Evolutionary conservation across 2,329 filamentous ascomycete genomes (phyloP).

Genomic region (Aspergillus calidoustus): DNA sequence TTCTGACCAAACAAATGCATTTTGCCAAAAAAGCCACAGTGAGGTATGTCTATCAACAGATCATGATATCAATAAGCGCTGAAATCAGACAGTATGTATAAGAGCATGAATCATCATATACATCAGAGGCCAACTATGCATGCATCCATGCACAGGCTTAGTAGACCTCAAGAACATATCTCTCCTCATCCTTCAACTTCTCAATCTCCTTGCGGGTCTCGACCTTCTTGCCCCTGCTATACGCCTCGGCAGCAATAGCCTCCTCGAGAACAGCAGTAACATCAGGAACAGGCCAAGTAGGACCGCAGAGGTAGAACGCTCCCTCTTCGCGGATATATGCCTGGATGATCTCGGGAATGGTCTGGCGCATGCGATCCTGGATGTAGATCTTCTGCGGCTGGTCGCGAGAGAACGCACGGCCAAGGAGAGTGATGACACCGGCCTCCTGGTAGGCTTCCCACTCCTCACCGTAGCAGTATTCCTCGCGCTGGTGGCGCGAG

Average conservation of each 20-base stretch:
- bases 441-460: constrained; percentile 98
- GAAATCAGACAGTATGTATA: constrained; percentile 26
- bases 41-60: constrained; percentile 15
- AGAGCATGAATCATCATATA: constrained; percentile 12
- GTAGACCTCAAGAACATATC: constrained; percentile 97
- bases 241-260: constrained; percentile 78
- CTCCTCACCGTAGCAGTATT: constrained; percentile 98
- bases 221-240: constrained; percentile 72
- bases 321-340: constrained; percentile 88
- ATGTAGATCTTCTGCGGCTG: constrained; percentile 99
- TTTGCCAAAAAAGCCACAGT: not conserved
- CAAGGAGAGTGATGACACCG: constrained; percentile 91
- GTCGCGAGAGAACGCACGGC: constrained; percentile 92
- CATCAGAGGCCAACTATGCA: not conserved
- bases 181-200: constrained; percentile 88
- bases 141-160: constrained; percentile 50
- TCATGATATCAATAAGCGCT: constrained; percentile 24
- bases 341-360: constrained; percentile 77
- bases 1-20: not conserved
- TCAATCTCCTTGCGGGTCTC: constrained; percentile 92
- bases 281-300: constrained; percentile 97
- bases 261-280: constrained; percentile 93
- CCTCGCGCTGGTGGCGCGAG: constrained; percentile 94
- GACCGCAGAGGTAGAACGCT: constrained; percentile 95
- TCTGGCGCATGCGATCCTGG: constrained; percentile 95